These are phyloP conservation scores for Stephania yunnanensis DNA, from an alignment of 164 flowering plant genomes.

Conservation along the genomic window DNA sequence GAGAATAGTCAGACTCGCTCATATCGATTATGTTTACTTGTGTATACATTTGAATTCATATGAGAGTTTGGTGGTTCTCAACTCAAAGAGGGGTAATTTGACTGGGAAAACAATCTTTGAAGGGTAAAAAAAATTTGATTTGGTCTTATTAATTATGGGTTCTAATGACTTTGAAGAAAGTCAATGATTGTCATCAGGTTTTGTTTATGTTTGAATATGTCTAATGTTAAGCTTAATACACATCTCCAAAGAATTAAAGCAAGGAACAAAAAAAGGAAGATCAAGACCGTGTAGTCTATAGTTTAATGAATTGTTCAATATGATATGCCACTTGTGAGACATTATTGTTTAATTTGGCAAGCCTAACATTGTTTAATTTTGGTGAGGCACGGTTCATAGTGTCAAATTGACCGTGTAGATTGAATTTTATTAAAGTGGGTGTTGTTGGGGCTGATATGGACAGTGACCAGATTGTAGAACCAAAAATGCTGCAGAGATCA, in stretches of 20 bases:
- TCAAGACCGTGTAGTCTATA: no score
- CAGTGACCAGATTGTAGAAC: background rate
- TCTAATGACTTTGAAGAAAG: background rate
- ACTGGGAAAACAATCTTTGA: background rate
- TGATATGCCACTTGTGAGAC: background rate
- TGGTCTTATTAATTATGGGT: background rate
- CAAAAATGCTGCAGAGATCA: background rate
- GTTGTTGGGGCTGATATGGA: background rate
- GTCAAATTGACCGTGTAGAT: no score
- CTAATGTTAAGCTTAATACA: background rate
- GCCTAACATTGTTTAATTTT: no score
- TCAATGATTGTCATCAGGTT: background rate
- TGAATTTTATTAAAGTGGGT: no score
- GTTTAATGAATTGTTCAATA: no score
- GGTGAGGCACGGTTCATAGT: no score
- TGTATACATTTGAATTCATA: no score
- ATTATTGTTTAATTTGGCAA: no score
- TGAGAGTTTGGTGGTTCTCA: background rate
- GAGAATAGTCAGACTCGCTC: no score
- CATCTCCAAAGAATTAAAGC: background rate
- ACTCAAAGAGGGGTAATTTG: background rate
- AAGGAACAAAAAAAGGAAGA: background rate
- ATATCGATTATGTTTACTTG: no score
- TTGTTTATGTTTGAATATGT: background rate
- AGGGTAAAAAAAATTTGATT: background rate